A percentile compares a stretch with the other conserved stretches of the same genome.
Conservation (phyloP, 1,284 basidiomycete genomes). For the Ganoderma resinaceum region DNA sequence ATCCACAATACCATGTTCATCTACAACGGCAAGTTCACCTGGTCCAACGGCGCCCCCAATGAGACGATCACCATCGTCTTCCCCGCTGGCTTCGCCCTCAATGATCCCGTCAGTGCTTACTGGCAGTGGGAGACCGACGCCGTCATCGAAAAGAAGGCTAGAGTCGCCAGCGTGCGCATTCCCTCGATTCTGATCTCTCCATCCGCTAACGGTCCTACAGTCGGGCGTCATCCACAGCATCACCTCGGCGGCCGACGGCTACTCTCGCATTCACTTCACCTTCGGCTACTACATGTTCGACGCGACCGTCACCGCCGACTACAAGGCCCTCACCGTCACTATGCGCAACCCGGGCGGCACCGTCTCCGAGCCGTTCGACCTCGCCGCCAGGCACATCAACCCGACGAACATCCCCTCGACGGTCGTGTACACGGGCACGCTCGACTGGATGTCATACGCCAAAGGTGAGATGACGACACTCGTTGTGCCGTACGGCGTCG, state of each 20-base stretch:
- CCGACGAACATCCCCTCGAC: not conserved
- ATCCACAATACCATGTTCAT: too few species aligned
- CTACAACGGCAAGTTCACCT: too few species aligned
- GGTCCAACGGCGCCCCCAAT: not conserved
- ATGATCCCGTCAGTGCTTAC: not conserved
- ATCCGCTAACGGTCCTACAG: not conserved
- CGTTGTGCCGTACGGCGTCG: conserved; percentile 7
- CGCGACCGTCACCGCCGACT: not conserved
- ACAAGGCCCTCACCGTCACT: not conserved
- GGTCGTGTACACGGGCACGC: conserved; percentile 12
- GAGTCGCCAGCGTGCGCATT: not conserved
- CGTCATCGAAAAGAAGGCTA: not conserved
- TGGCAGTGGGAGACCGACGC: not conserved
- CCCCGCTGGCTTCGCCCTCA: too few species aligned
- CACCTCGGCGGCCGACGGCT: not conserved
- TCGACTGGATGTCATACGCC: conserved; percentile 5
- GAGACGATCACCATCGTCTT: not conserved
- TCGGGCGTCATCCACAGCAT: not conserved
- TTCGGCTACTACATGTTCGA: conserved; percentile 4
- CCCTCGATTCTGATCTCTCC: too few species aligned
- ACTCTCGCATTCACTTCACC: not conserved
- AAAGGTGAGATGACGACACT: conserved; percentile 15
- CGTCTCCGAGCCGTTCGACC: not conserved
- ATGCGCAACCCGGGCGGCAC: not conserved
- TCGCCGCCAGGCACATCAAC: not conserved